These are phyloP conservation scores for Lablab purpureus DNA, from an alignment of 306 rosid genomes.

Conservation along the genomic window DNA sequence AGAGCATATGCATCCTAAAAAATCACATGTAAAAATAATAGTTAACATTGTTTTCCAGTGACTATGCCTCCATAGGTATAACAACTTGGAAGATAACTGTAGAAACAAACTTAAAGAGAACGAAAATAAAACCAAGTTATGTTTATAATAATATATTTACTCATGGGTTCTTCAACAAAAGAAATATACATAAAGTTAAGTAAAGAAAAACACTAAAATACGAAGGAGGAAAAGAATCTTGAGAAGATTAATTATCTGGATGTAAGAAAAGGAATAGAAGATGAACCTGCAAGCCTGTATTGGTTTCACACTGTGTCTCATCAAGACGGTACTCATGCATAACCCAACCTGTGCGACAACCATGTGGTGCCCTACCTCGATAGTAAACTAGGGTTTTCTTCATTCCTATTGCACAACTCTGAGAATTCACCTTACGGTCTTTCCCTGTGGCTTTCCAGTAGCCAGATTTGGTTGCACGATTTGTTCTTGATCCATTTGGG, in stretches of 20 bases:
- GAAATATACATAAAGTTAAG: too few relatives aligned
- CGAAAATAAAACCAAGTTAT: too few relatives aligned
- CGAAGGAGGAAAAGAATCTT: neutral
- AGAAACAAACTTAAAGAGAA: too few relatives aligned
- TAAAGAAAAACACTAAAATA: too few relatives aligned
- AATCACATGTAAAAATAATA: too few relatives aligned
- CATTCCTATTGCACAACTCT: slow-evolving; percentile 77
- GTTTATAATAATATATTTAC: too few relatives aligned
- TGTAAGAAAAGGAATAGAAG: neutral
- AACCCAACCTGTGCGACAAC: slow-evolving; percentile 89
- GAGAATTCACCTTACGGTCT: slow-evolving; percentile 87
- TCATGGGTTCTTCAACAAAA: too few relatives aligned
- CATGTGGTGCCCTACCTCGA: slow-evolving; percentile 96
- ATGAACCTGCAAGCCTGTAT: slow-evolving; percentile 75
- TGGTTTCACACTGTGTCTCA: slow-evolving; percentile 77
- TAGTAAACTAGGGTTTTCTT: slow-evolving; percentile 99
- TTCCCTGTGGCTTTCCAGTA: slow-evolving; percentile 99
- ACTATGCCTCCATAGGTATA: too few relatives aligned
- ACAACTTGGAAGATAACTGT: too few relatives aligned
- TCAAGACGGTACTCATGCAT: slow-evolving; percentile 99
- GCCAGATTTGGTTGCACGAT: slow-evolving; percentile 91
- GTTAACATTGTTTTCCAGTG: too few relatives aligned
- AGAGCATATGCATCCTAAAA: slow-evolving; percentile 93
- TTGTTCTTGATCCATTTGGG: slow-evolving; percentile 96
- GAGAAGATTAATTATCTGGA: too few relatives aligned